Evolutionary conservation across 768 basidiomycete species (phyloP), one percentile per base, ranked within the genome.

Genomic region (Calocera cornea): DNA sequence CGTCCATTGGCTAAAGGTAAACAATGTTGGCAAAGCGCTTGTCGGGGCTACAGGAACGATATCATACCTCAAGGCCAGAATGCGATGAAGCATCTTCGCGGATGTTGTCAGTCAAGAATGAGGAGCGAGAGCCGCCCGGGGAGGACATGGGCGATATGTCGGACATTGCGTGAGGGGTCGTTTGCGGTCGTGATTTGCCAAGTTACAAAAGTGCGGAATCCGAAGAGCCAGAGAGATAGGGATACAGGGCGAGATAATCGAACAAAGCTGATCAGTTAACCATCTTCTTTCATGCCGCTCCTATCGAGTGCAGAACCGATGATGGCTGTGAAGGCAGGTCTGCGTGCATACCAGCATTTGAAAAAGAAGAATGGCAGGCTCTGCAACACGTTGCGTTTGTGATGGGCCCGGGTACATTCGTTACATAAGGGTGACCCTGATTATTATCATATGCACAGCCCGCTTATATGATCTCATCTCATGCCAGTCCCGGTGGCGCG

Each of bases 61-160:
- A 11, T 27, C 54, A 60, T 60, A 60, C 54, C 54, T 60, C 54
- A 11, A 60, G 11, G 54, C 54, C 54, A 60, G 54, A 60, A 60
- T 60, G 54, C 27, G 54, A 60, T 3, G 54, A 60, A 29, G 54
- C 54, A 33, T 60, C 54, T 33, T 60, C 54, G 10, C 54, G 54
- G 31, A 60, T 60, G 31, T 60, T 60, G 54, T 60, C 54, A 60
- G 54, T 60, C 31, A 60, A 22, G 54, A 60, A 60, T 33, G 54
- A 60, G 19, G 54, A 60, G 24, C 54, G 54, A 29, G 54, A 60
- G 19, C 54, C 54, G 24, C 54, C 54, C 54, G 54, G 54, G 24
- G 54, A 60, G 54, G 54, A 60, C 54, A 60, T 60, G 54, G 54
- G 54, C 31, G 54, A 60, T 27, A 60, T 60, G 31, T 60, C 54